Evolutionary conservation across 1,284 basidiomycete species (phyloP), one percentile per base, ranked within the genome.

Genomic region (Ceratobasidium sp.): DNA sequence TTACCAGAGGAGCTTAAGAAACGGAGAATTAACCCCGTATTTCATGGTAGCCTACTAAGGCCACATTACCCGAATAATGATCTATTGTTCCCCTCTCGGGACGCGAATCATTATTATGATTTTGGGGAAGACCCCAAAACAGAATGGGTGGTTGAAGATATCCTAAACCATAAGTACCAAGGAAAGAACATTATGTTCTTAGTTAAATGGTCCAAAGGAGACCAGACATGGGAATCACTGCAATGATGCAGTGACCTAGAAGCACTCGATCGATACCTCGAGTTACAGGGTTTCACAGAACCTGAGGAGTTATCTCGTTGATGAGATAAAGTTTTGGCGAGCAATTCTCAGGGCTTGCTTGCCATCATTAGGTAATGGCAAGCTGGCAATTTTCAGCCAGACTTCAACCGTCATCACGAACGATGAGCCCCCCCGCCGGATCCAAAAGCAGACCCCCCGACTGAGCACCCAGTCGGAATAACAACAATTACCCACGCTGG

Each of bases 1-100:
- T 34, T 75, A 28, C 71, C 74, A 0, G 1, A 18, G 1, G 71
- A 74, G 16, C 21, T 75, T 3, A 26, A 58, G 21, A 18, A 46
- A 3, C 52, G 57, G 21, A 62, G 74, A 2, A 59, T 75, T 21
- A 30, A 43, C 14, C 58, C 71, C 2, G 46, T 41, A 2, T 74
- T 75, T 65, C 74, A 75, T 23, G 71, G 45, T 16, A 72, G 60
- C 0, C 46, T 70, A 0, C 45, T 75, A 0, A 74, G 71, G 28
- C 60, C 62, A 1, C 71, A 74, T 41, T 41, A 62, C 1, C 70
- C 73, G 0, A 46, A 57, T 41, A 71, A 75, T 14, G 73, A 75
- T 43, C 10, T 21, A 16, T 12, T 32, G 23, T 75, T 75, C 26
- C 71, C 64, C 5, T 10, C n/a, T 5, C 5, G 41, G 28, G 39